phyloP scores from a whole-genome alignment of 2,329 filamentous ascomycete genomes.

The Penicillium sp. region DNA sequence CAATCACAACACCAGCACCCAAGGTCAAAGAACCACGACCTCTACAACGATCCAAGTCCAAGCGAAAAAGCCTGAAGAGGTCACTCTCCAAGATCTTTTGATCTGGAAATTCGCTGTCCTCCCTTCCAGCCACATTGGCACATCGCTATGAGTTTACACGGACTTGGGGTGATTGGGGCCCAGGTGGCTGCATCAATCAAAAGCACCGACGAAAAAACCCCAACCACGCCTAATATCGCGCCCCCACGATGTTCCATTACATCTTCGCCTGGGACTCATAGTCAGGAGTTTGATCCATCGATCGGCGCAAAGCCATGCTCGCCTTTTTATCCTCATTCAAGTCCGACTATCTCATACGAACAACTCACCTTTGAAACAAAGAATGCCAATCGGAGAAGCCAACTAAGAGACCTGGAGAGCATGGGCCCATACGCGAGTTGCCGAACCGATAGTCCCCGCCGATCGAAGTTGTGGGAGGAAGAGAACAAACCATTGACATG shows the following conservation, averaged over 20 bases:
- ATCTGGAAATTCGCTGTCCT: neutral
- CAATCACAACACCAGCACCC: constrained; percentile 12
- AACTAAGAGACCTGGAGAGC: constrained; percentile 37
- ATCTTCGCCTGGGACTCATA: constrained; percentile 18
- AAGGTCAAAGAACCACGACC: constrained; percentile 4
- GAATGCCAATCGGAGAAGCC: constrained; percentile 14
- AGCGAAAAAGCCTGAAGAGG: constrained; percentile 13
- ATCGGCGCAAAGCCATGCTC: constrained; percentile 44
- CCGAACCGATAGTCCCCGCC: constrained; percentile 23
- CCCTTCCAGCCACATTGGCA: neutral
- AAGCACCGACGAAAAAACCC: constrained; percentile 22
- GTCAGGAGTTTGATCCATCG: constrained; percentile 40
- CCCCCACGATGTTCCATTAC: constrained; percentile 18
- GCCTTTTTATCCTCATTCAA: constrained; percentile 47
- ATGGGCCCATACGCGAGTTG: constrained; percentile 21
- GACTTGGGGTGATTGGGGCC: constrained; percentile 28
- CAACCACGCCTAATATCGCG: constrained; percentile 8
- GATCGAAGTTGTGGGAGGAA: constrained; percentile 37
- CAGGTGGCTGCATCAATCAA: constrained; percentile 28
- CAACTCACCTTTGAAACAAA: constrained; percentile 29
- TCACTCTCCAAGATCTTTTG: constrained; percentile 17
- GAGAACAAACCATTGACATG: constrained; percentile 38
- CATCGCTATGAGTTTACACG: constrained; percentile 25
- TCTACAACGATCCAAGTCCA: constrained; percentile 9
- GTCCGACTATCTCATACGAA: constrained; percentile 29